Evolutionary conservation across 1,284 basidiomycete genomes (phyloP).

Genomic region (Termitomyces sp.): DNA sequence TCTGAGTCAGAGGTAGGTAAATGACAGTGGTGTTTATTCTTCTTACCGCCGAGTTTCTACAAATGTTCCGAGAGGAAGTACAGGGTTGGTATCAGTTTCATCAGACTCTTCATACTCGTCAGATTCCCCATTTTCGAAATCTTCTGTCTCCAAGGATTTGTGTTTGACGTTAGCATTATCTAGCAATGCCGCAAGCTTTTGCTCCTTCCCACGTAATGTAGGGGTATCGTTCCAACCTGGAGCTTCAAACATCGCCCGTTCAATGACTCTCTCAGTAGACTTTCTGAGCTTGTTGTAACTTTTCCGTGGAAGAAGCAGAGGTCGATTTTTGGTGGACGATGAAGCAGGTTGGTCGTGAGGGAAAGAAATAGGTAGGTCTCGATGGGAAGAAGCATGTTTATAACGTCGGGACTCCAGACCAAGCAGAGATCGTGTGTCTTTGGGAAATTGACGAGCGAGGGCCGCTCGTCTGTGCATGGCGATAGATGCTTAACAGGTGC

Average conservation of each 20-base stretch:
- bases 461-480: constrained; percentile 16
- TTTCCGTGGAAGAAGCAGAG: neutral
- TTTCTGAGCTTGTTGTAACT: neutral
- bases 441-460: constrained; percentile 4
- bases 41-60: constrained; percentile 57
- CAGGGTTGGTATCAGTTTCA: constrained; percentile 15
- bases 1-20: neutral
- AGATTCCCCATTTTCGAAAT: constrained; percentile 14
- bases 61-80: constrained; percentile 44
- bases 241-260: constrained; percentile 12
- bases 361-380: neutral
- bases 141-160: constrained; percentile 19
- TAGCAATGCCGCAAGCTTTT: constrained; percentile 13
- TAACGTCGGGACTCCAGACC: neutral
- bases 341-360: constrained; percentile 2
- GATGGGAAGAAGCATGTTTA: neutral
- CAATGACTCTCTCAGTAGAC: constrained; percentile 10
- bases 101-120: constrained; percentile 13
- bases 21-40: neutral
- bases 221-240: constrained; percentile 17
- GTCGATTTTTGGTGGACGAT: neutral
- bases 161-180: neutral
- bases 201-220: constrained; percentile 21
- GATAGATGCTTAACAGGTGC: too few species aligned
- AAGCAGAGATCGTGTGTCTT: neutral